Evolutionary conservation across 2,329 filamentous ascomycete species (phyloP).

Genomic region (Epichloe bromicola): DNA sequence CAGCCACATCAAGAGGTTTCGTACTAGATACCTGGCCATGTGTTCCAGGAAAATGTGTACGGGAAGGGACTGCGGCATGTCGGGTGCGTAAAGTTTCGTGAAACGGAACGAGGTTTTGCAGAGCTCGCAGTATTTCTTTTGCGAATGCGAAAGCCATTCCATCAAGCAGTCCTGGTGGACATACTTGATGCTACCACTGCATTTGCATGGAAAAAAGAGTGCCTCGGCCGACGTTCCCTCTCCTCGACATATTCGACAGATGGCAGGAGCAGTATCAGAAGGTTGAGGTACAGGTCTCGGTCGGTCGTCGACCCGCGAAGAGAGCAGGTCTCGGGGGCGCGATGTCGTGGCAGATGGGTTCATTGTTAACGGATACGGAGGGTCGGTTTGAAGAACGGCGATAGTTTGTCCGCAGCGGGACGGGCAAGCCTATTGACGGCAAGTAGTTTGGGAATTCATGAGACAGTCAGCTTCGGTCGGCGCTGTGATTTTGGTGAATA

Average conservation of each 20-base stretch:
- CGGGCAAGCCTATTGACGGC: conserved; percentile 2
- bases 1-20: conserved; percentile 63
- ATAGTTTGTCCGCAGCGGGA: conserved; percentile 7
- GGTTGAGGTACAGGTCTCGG: conserved; percentile 9
- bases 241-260: conserved; percentile 93
- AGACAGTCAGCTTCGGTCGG: background rate
- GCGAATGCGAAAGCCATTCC: conserved; percentile 96
- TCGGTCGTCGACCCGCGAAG: conserved; percentile 14
- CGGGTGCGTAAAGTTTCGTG: conserved; percentile 89
- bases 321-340: conserved; percentile 1
- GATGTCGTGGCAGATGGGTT: background rate
- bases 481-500: background rate
- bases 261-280: conserved; percentile 43
- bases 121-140: conserved; percentile 98
- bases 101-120: conserved; percentile 98
- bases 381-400: conserved; percentile 2
- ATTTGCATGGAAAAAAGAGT: conserved; percentile 96
- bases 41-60: conserved; percentile 69
- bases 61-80: conserved; percentile 81
- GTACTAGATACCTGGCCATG: conserved; percentile 58
- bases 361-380: conserved; percentile 3
- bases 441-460: conserved; percentile 3
- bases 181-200: conserved; percentile 95
- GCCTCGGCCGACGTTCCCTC: conserved; percentile 74
- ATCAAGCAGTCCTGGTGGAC: conserved; percentile 97